Evolutionary conservation across 176 grass and related monocot species (phyloP).

Genomic region (Triticum turgidum): DNA sequence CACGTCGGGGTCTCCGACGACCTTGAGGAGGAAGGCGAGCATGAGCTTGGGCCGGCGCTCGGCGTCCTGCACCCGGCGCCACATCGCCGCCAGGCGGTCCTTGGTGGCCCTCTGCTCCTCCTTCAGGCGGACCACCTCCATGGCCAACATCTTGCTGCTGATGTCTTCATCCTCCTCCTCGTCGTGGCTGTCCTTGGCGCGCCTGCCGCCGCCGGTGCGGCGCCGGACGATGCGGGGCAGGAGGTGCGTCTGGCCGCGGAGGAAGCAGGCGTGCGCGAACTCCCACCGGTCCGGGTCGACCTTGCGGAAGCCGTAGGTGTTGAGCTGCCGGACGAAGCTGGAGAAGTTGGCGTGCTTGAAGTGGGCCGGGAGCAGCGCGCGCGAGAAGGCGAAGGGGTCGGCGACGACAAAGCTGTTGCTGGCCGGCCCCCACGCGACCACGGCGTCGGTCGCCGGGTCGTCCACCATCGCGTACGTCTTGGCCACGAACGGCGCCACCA

Average conservation of each 20-base stretch:
- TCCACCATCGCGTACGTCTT: constrained; percentile 92
- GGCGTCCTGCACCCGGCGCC: constrained; percentile 68
- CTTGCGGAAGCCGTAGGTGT: constrained; percentile 66
- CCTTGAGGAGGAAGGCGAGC: constrained; percentile 80
- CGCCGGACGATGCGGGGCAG: constrained; percentile 55
- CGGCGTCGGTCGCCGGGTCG: constrained; percentile 62
- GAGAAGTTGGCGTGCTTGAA: constrained; percentile 98
- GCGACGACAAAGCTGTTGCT: constrained; percentile 89
- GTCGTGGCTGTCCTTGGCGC: too few relatives aligned
- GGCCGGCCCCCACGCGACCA: constrained; percentile 60
- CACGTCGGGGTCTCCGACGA: constrained; percentile 59
- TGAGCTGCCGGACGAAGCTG: constrained; percentile 94
- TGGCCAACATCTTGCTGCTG: constrained; percentile 27
- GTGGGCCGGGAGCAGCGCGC: constrained; percentile 54
- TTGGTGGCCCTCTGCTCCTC: constrained; percentile 62
- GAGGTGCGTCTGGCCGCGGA: constrained; percentile 67
- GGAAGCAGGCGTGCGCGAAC: constrained; percentile 69
- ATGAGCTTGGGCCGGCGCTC: constrained; percentile 76
- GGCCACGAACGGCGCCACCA: constrained; percentile 66
- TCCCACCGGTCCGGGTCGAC: constrained; percentile 78
- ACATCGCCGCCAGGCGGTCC: constrained; percentile 60
- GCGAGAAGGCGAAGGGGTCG: constrained; percentile 77
- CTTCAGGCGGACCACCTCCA: constrained; percentile 64
- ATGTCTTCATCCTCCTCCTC: neutral
- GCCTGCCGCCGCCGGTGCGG: constrained; percentile 30